Evolutionary conservation across 192 early-diverging fungal species (phyloP), one percentile per base, ranked within the genome.

Genomic region (Paraglomus occultum): DNA sequence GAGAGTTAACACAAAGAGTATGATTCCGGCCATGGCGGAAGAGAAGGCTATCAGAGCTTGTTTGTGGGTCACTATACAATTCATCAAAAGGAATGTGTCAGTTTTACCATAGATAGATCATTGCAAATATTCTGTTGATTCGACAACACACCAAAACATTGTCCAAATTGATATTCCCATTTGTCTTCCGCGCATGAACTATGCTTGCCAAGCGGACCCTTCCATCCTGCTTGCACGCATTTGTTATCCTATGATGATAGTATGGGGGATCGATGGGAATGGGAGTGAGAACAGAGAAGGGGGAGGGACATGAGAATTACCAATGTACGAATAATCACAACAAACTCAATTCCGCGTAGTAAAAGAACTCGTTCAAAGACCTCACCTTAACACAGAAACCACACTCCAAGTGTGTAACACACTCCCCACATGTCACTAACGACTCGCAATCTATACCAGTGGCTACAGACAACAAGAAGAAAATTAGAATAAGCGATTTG

Each of bases 121-220:
- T 38, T 17, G 43, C 17, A 62, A 62, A n/a, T 17, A 8, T 17
- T 23, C 15, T 45, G 31, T 18, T 47, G 18, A 18, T 8, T 49
- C 8, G 40, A 49, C 15, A 62, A 52, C 55, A 38, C 59, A 70
- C 67, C 55, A n/a, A 70, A 70, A 70, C 67, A 70, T 59, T 70
- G 67, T 18, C 48, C 67, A 48, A 51, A 70, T 18, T 70, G 15
- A 15, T 70, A 70, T 17, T 70, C 67, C 67, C 67, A 70, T 55
- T 17, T 50, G 42, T 66, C 49, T 18, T 20, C 39, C 42, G 9
- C 0, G 20, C 67, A 70, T 31, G 42, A 5, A 10, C 5, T 40
- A 42, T 44, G 45, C 20, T 70, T 17, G 20, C 50, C 40, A 14
- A 70, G 43, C 0, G 67, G 67, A 15, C 45, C 67, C 3, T 70